Evolutionary conservation across 2,329 filamentous ascomycete genomes (phyloP), one percentile per base, ranked within the genome.

Genomic region (Epichloe coenophiala): DNA sequence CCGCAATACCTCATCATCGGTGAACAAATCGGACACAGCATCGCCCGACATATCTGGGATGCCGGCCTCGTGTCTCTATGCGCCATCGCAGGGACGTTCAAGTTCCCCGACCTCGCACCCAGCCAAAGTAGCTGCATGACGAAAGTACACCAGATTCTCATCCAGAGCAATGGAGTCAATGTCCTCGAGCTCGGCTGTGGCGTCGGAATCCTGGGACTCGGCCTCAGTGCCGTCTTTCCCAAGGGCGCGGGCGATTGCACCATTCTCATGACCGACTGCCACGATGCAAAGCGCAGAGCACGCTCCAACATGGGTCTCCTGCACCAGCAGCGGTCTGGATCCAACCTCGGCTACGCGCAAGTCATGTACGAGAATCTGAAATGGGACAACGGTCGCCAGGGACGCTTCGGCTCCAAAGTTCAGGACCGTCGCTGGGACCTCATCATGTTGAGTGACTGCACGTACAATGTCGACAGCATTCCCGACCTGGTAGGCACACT

Each of bases 31-130:
- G 77, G 76, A 13, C 76, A 80, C 62, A 79, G 75, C 58, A 80
- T 81, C 50, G 76, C 77, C 0, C 71, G 77, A 3, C 77, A 80
- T 53, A 67, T 80, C 5, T 81, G 77, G 77, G 77, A 81, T 48
- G 76, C 71, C 1, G 77, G 77, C 1, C 63, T 80, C 9, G 65
- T 75, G 5, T 70, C 72, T 1, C 56, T 67, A 17, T 64, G 63
- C 23, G 61, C 61, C 40, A 57, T 69, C 31, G 61, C 60, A 5
- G 62, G 60, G 12, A 58, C 60, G 3, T 60, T 61, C 39, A 56
- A 57, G 5, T 54, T 59, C 11, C 60, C 63, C 5, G 53, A 56
- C n/a, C 56, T 58, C 42, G 55, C 57, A 35, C 58, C 58, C 15
- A 63, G 58, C 19, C 57, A 57, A 13, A 56, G 59, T 7, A 51